Conservation (phyloP, 2,329 filamentous ascomycete genomes). For the Microdochium nivale region DNA sequence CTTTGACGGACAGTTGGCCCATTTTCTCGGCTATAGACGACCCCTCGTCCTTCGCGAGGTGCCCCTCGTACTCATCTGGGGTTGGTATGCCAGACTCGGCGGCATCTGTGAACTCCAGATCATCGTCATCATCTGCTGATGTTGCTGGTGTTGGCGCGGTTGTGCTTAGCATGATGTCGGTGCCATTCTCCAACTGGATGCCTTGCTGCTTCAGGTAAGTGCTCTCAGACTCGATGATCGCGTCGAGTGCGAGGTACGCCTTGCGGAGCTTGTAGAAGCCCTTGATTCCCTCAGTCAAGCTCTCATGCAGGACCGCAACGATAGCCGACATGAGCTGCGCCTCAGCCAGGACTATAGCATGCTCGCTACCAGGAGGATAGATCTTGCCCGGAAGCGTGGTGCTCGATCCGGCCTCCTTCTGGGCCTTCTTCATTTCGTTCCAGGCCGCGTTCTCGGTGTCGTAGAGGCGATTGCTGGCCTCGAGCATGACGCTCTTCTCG, state of each 20-base stretch:
- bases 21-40: slow-evolving; percentile 17
- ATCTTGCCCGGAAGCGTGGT: slow-evolving; percentile 33
- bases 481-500: slow-evolving; percentile 83
- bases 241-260: slow-evolving; percentile 75
- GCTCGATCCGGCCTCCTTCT: slow-evolving; percentile 43
- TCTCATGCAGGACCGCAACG: slow-evolving; percentile 84
- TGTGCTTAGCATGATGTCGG: slow-evolving; percentile 18
- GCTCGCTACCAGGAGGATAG: slow-evolving; percentile 81
- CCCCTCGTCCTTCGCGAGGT: slow-evolving; percentile 24
- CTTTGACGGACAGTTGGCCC: slow-evolving; percentile 12
- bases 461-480: slow-evolving; percentile 64
- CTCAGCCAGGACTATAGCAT: slow-evolving; percentile 73
- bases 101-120: slow-evolving; percentile 48
- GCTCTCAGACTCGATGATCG: slow-evolving; percentile 67
- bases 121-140: slow-evolving; percentile 19
- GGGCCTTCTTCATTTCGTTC: slow-evolving; percentile 66
- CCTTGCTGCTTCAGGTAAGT: slow-evolving; percentile 33
- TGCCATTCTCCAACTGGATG: slow-evolving; percentile 16
- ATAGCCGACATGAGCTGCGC: slow-evolving; percentile 85
- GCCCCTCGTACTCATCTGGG: slow-evolving; percentile 36
- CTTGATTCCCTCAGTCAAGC: slow-evolving; percentile 79
- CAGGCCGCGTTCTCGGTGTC: slow-evolving; percentile 71
- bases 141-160: neutral
- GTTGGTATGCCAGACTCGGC: slow-evolving; percentile 39
- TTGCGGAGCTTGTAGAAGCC: slow-evolving; percentile 91